phyloP scores from a whole-genome alignment of 176 grass and related monocot species.

The Carex cristatella region DNA sequence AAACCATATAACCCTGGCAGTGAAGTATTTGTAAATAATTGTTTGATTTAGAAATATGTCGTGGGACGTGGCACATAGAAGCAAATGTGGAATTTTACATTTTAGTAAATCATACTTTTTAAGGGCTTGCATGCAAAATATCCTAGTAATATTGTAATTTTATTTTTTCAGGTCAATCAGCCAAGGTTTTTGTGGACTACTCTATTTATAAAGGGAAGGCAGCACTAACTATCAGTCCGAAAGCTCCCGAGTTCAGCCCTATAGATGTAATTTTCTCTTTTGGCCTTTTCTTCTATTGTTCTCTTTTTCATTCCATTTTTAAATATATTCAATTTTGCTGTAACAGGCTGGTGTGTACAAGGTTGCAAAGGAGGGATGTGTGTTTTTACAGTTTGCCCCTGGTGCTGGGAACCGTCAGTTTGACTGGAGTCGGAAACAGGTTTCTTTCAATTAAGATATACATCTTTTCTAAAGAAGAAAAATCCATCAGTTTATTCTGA shows the following conservation, averaged over 20 bases:
- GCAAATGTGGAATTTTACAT: neutral
- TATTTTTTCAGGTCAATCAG: conserved; percentile 18
- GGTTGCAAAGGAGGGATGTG: conserved; percentile 81
- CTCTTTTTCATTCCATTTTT: neutral
- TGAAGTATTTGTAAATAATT: neutral
- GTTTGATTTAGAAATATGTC: neutral
- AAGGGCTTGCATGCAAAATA: neutral
- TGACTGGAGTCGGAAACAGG: conserved; percentile 88
- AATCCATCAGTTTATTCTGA: neutral
- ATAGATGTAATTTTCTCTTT: conserved; percentile 29
- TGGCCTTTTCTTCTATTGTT: neutral
- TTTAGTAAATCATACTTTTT: neutral
- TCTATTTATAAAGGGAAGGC: conserved; percentile 52
- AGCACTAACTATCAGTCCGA: conserved; percentile 25
- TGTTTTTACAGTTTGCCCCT: conserved; percentile 85
- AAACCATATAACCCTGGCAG: neutral
- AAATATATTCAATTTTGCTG: neutral
- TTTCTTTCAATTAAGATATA: neutral
- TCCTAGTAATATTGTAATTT: neutral
- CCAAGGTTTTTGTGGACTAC: conserved; percentile 39
- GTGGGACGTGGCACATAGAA: neutral
- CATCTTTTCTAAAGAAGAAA: neutral
- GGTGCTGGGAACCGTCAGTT: conserved; percentile 54
- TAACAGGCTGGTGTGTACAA: conserved; percentile 69
- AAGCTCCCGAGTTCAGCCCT: conserved; percentile 35